These are phyloP conservation scores for Plectranthus barbatus DNA, from an alignment of 257 asterid genomes.

Conservation along the genomic window DNA sequence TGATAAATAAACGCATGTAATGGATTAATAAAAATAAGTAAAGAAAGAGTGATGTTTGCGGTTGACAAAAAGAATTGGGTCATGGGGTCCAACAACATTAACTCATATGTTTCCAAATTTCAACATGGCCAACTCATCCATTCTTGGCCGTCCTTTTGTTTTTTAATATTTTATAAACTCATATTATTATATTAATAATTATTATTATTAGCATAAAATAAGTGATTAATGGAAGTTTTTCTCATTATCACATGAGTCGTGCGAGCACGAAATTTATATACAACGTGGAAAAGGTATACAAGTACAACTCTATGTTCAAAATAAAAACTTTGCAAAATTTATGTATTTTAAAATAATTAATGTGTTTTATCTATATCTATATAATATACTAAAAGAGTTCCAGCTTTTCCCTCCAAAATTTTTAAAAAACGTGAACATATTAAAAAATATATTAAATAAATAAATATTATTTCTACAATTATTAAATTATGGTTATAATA, in stretches of 20 bases:
- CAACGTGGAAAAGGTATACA: neutral
- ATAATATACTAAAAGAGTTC: too few species aligned
- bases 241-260: constrained; percentile 1
- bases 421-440: too few species aligned
- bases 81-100: neutral
- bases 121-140: neutral
- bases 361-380: too few species aligned
- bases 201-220: neutral
- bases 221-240: neutral
- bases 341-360: too few species aligned
- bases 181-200: neutral
- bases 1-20: too few species aligned
- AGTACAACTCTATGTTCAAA: too few species aligned
- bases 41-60: neutral
- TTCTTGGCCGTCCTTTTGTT: constrained; percentile 6
- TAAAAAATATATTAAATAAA: too few species aligned
- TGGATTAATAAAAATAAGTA: too few species aligned
- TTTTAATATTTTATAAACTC: neutral
- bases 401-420: too few species aligned
- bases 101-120: neutral
- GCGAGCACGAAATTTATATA: constrained; percentile 16
- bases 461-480: too few species aligned
- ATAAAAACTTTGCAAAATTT: neutral
- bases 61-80: neutral
- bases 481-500: too few species aligned